These are phyloP conservation scores for Wickerhamiella occidentalis DNA, from an alignment of 805 yeast genomes.

Conservation along the genomic window DNA sequence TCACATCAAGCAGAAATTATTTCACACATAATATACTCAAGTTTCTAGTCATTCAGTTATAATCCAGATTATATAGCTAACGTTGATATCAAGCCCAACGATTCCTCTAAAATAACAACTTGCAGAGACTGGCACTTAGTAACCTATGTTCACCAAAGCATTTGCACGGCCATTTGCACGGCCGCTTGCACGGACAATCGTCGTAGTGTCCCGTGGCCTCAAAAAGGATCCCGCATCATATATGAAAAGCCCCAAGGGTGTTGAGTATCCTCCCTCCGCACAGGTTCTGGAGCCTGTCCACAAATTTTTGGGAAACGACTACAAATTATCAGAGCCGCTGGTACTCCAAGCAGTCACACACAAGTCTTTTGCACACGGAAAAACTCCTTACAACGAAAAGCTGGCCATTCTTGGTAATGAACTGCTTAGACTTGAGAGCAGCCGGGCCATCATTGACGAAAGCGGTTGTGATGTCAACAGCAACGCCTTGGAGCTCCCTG, in stretches of 20 bases:
- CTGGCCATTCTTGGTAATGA: conserved; percentile 49
- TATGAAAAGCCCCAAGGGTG: conserved; percentile 36
- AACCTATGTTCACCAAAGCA: conserved; percentile 7
- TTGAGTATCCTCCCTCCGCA: conserved; percentile 41
- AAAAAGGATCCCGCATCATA: conserved; percentile 25
- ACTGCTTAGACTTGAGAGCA: conserved; percentile 23
- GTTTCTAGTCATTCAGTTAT: no score
- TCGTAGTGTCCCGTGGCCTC: conserved; percentile 16
- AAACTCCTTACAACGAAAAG: conserved; percentile 80
- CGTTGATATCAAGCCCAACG: no score
- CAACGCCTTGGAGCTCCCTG: conserved; percentile 23
- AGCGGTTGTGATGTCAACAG: conserved; percentile 19
- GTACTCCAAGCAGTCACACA: conserved; percentile 78
- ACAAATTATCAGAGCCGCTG: conserved; percentile 45
- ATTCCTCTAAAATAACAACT: background rate
- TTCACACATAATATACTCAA: no score
- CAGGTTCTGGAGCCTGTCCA: conserved; percentile 41
- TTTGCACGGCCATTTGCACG: background rate
- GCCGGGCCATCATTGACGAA: conserved; percentile 16
- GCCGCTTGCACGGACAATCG: conserved; percentile 1
- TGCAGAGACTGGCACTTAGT: background rate
- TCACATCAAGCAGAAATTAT: no score
- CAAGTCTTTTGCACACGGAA: conserved; percentile 88
- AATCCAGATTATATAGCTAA: no score
- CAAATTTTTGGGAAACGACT: conserved; percentile 38